phyloP scores from a whole-genome alignment of 139 green algal genomes.

The Astrephomene gubernaculifera region DNA sequence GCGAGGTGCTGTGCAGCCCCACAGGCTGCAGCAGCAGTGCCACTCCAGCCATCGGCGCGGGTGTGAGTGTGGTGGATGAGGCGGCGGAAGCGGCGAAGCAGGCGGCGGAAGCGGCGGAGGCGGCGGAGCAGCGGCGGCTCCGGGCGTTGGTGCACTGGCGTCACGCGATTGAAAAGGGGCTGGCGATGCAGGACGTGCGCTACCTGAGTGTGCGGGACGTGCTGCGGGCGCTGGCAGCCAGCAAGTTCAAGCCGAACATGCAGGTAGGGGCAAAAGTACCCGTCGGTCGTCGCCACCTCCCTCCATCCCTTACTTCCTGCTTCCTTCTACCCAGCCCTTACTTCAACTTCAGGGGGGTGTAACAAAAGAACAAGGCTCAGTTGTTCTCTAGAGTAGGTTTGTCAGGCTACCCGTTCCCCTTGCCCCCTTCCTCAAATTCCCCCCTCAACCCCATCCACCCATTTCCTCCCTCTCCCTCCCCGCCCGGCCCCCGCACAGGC shows the following conservation, averaged over 20 bases:
- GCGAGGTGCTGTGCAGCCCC: too few relatives aligned
- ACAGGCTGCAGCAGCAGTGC: too few relatives aligned
- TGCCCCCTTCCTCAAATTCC: not conserved
- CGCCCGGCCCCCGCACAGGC: not conserved
- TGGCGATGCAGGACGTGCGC: constrained; percentile 28
- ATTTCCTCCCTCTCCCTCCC: not conserved
- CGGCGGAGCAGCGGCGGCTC: not conserved
- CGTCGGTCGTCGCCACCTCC: too few relatives aligned
- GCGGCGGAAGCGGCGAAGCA: not conserved
- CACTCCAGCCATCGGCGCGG: too few relatives aligned
- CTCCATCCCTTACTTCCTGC: too few relatives aligned
- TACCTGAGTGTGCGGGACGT: constrained; percentile 27
- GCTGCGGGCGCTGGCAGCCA: constrained; percentile 4
- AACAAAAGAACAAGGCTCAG: too few relatives aligned
- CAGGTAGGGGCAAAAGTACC: too few relatives aligned
- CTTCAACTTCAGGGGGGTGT: too few relatives aligned
- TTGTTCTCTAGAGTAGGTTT: too few relatives aligned
- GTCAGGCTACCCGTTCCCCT: not conserved
- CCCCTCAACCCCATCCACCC: not conserved
- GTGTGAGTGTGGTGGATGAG: too few relatives aligned
- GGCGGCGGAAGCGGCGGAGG: not conserved
- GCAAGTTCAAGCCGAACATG: constrained; percentile 43
- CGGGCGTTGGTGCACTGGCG: constrained; percentile 29
- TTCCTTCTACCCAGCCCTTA: not conserved
- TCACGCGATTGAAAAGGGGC: not conserved